phyloP scores from a whole-genome alignment of 352 stramenopile species.

The Globisporangium spiculum region DNA sequence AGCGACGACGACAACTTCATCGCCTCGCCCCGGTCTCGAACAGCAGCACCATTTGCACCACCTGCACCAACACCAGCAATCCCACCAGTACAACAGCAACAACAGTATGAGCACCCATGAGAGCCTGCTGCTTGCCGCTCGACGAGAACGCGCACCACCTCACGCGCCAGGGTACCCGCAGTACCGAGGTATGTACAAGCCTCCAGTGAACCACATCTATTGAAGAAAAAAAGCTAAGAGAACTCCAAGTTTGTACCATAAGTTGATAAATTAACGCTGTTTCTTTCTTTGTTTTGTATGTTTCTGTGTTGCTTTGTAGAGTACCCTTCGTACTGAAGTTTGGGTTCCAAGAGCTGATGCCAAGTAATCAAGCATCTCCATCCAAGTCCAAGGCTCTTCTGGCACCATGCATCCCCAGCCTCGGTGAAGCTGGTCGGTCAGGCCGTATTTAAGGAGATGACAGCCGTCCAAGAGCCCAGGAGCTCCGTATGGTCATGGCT shows the following conservation, averaged over 20 bases:
- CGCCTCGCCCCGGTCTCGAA: neutral
- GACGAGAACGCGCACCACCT: neutral
- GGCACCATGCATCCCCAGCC: no score
- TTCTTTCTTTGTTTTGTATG: neutral
- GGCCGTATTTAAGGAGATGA: neutral
- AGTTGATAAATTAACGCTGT: constrained; percentile 1
- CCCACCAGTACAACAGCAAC: neutral
- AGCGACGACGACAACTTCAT: neutral
- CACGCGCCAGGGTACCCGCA: neutral
- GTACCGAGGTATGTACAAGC: constrained; percentile 6
- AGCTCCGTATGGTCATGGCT: neutral
- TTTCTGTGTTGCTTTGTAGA: constrained; percentile 1
- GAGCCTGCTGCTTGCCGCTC: neutral
- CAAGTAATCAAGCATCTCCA: neutral
- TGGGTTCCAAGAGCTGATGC: neutral
- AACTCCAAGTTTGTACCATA: neutral
- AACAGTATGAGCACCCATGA: neutral
- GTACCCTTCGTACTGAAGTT: constrained; percentile 4
- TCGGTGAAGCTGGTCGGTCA: neutral
- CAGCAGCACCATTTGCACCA: neutral
- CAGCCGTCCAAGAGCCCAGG: neutral
- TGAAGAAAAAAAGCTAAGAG: neutral
- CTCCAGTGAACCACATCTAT: neutral
- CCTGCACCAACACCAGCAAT: neutral
- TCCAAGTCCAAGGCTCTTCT: neutral